Conservation (phyloP, 441 rosid species). For the Arabidopsis hybrid region DNA sequence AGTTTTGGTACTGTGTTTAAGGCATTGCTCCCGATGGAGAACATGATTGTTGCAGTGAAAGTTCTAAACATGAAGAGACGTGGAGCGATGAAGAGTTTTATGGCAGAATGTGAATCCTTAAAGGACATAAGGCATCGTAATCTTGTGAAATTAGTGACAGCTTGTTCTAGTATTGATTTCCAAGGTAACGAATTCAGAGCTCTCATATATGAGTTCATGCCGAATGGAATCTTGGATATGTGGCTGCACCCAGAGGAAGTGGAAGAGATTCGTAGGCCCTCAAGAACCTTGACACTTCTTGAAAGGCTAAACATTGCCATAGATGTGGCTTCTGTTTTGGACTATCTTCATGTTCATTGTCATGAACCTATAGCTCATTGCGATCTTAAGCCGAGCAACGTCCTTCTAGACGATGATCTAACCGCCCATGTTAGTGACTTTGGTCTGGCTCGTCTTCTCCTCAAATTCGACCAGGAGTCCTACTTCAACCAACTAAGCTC, state of each 20-base stretch:
- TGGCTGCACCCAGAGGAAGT: conserved; percentile 33
- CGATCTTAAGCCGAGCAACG: conserved; percentile 37
- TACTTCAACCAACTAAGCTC: neutral
- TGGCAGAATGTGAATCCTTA: conserved; percentile 40
- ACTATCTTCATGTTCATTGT: conserved; percentile 31
- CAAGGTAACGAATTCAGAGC: conserved; percentile 39
- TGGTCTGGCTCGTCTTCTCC: conserved; percentile 29
- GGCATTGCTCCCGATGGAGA: neutral
- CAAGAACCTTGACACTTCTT: conserved; percentile 24
- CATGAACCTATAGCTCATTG: conserved; percentile 28
- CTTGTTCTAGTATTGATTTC: conserved; percentile 38
- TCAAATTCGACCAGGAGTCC: neutral
- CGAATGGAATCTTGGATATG: conserved; percentile 34
- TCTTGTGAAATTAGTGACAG: conserved; percentile 32
- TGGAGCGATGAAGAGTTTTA: conserved; percentile 43
- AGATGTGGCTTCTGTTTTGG: conserved; percentile 38
- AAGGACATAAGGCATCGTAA: conserved; percentile 38
- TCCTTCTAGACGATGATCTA: conserved; percentile 25
- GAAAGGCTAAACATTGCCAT: conserved; percentile 25
- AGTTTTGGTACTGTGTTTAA: conserved; percentile 34
- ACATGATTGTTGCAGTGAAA: conserved; percentile 19
- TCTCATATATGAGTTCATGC: conserved; percentile 30
- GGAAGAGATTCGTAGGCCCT: neutral
- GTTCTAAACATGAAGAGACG: conserved; percentile 14
- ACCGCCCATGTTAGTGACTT: conserved; percentile 36